Base-by-base conservation (phyloP, 2,329 filamentous ascomycete genomes). In the Aureobasidium uvarum region DNA sequence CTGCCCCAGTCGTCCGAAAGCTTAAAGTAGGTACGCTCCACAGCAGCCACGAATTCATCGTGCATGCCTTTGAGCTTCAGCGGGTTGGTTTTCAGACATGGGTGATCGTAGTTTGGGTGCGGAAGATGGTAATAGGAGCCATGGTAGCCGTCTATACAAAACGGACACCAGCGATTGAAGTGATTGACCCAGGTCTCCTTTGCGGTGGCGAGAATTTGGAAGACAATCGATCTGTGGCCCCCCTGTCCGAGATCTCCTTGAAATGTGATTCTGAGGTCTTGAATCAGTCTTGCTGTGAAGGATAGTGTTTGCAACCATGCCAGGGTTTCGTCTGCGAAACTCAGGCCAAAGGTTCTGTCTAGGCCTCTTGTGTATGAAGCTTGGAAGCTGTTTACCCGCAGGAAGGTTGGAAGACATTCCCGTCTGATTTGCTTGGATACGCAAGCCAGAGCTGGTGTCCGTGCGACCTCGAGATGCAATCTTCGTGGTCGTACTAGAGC, bases 91-190 rank as follows among this genome's bases (percentile, higher is more conserved):
- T 63, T 54, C 1, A 54, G 38, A 3, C 60, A 54, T 10, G 60
- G 60, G 13, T 63, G 60, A 31, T 63, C 60, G 25, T 43, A 63
- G 6, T 39, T 43, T 2, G 46, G 46, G 23, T 63, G 48, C 3
- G 60, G 60, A 5, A 52, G 38, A 16, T 52, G 50, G 8, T 33
- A 63, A 18, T 36, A 31, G 25, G 50, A 50, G n/a, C 60, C 60
- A n/a, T 33, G 23, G 7, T 36, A 45, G 3, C 60, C 60, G n/a
- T 63, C 60, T 41, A 63, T 63, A n/a, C 60, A 63, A 18, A 63
- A 63, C 1, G 33, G 46, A 48, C 60, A 63, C 16, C 23, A 52
- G 14, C 38, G 23, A 13, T 54, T 5, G 5, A 36, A 36, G 8
- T 63, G 60, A 18, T 54, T 52, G 7, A 63, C 48, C 13, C 28